Conservation (phyloP, 352 stramenopile genomes). For the Globisporangium recalcitrans region DNA sequence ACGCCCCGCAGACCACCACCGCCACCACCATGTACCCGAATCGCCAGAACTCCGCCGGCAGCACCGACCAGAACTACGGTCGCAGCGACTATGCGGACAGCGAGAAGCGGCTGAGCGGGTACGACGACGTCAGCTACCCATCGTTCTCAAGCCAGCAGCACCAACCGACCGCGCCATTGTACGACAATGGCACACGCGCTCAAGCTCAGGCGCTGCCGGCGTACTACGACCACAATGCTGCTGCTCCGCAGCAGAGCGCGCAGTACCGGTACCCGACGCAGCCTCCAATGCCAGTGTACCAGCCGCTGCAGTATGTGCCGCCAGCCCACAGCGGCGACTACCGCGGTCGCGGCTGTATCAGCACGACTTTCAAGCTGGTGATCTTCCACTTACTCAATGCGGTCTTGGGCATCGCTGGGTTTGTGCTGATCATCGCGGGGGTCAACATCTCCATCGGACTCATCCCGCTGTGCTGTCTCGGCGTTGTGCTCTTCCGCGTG, state of each 20-base stretch:
- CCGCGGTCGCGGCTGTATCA: constrained; percentile 25
- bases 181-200: neutral
- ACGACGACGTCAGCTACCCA: constrained; percentile 10
- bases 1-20: neutral
- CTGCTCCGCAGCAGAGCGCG: neutral
- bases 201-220: neutral
- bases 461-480: constrained; percentile 60
- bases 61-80: neutral
- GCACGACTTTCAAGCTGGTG: constrained; percentile 41
- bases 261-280: constrained; percentile 19
- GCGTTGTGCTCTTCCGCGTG: constrained; percentile 50
- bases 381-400: constrained; percentile 61
- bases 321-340: constrained; percentile 20
- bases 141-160: constrained; percentile 8
- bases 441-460: constrained; percentile 33
- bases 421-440: constrained; percentile 40
- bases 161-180: neutral
- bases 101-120: constrained; percentile 11
- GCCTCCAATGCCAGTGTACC: constrained; percentile 11
- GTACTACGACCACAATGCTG: constrained; percentile 8
- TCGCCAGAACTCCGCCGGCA: neutral
- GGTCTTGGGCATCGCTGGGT: constrained; percentile 44
- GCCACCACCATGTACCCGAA: neutral
- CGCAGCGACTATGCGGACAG: neutral
- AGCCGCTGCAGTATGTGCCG: constrained; percentile 18